A percentile compares a stretch with the other conserved stretches of the same genome.
These are phyloP conservation scores for Yamadazyma philogaea DNA, from an alignment of 805 yeast species.

Conservation along the genomic window DNA sequence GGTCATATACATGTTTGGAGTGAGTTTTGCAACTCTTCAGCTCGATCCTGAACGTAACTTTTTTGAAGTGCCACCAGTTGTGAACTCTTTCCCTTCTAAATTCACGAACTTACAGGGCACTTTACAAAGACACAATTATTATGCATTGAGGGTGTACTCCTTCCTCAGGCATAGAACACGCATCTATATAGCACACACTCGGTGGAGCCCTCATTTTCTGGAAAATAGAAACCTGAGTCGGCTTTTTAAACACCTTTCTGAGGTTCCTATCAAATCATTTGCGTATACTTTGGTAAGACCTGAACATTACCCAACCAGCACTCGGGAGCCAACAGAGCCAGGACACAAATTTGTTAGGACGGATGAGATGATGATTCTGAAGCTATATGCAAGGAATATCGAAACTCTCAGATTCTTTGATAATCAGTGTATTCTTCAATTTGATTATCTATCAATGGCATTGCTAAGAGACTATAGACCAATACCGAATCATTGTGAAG, in stretches of 20 bases:
- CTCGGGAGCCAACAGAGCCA: constrained; percentile 6
- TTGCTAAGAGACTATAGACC: constrained; percentile 27
- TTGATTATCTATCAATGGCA: constrained; percentile 22
- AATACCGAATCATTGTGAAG: constrained; percentile 9
- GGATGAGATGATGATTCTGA: constrained; percentile 21
- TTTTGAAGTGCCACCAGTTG: constrained; percentile 12
- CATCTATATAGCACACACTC: constrained; percentile 17
- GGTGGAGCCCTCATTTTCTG: constrained; percentile 18
- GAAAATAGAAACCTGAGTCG: constrained; percentile 16
- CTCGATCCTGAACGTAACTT: constrained; percentile 2
- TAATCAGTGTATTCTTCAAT: constrained; percentile 19
- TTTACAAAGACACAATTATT: constrained; percentile 25
- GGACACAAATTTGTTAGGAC: constrained; percentile 17
- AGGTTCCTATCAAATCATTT: constrained; percentile 23
- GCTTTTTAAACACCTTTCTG: constrained; percentile 17
- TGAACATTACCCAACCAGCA: constrained; percentile 22
- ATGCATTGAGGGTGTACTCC: constrained; percentile 21
- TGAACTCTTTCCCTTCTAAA: constrained; percentile 3
- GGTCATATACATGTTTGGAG: constrained; percentile 20
- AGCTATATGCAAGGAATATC: constrained; percentile 24
- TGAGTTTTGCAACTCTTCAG: constrained; percentile 19
- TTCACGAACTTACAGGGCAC: constrained; percentile 13
- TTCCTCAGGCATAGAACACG: constrained; percentile 21
- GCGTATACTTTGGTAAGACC: constrained; percentile 22
- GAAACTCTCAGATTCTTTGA: constrained; percentile 25